Evolutionary conservation across 2,329 filamentous ascomycete genomes (phyloP).

Genomic region (Botrytis galanthina): DNA sequence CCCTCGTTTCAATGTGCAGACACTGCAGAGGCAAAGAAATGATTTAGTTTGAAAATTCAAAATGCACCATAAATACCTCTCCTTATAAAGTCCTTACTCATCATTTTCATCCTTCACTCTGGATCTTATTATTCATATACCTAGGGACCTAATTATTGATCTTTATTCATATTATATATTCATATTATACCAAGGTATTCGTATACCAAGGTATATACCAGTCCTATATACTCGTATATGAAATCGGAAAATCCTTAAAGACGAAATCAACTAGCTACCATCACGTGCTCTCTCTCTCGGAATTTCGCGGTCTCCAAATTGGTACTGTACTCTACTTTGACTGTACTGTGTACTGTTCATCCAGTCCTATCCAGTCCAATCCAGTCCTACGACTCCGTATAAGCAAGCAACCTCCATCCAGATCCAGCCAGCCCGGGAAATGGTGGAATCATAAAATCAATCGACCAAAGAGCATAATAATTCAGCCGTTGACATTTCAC

Average conservation of each 20-base stretch:
- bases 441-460: background rate
- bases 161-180: too few relatives aligned
- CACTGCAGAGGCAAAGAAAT: conserved; percentile 2
- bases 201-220: background rate
- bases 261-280: background rate
- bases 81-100: conserved; percentile 14
- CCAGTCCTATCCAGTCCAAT: background rate
- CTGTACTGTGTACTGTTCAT: background rate
- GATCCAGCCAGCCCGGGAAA: background rate
- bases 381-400: background rate
- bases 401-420: background rate
- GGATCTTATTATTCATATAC: background rate
- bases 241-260: background rate
- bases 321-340: too few relatives aligned
- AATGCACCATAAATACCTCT: background rate
- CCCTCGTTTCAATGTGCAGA: background rate
- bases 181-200: background rate
- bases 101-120: background rate
- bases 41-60: background rate
- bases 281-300: background rate
- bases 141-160: too few relatives aligned
- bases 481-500: background rate
- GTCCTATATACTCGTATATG: background rate
- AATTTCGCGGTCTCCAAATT: background rate
- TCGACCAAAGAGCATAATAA: background rate